Percentiles rank a stretch among this genome's conserved stretches.
phyloP scores from a whole-genome alignment of 2,329 filamentous ascomycete genomes.

The Dissoconium aciculare region DNA sequence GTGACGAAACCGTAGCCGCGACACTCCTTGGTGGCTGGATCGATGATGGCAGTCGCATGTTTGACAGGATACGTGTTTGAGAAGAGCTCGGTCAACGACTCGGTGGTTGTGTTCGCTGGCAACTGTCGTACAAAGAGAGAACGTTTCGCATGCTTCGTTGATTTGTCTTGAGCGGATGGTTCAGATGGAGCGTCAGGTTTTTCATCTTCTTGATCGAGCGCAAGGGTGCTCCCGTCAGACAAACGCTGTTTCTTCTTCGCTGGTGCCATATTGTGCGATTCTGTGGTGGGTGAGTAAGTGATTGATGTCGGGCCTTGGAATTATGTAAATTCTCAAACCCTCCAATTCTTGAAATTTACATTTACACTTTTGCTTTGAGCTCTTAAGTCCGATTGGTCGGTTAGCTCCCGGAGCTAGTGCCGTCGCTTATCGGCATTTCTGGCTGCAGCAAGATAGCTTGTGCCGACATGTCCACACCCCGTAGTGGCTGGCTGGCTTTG shows the following conservation, averaged over 20 bases:
- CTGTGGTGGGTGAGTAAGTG: too few species aligned
- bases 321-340: background rate
- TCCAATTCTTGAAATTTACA: background rate
- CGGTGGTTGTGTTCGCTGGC: slow-evolving; percentile 61
- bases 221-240: slow-evolving; percentile 16
- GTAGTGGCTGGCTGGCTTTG: too few species aligned
- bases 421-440: background rate
- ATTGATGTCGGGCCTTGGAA: background rate
- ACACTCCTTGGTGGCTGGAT: slow-evolving; percentile 71
- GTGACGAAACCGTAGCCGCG: slow-evolving; percentile 95
- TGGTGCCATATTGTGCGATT: slow-evolving; percentile 15
- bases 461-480: too few species aligned
- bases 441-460: background rate
- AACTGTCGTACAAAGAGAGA: slow-evolving; percentile 83
- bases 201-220: slow-evolving; percentile 8
- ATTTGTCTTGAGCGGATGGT: background rate
- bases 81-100: slow-evolving; percentile 74
- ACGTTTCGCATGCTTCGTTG: slow-evolving; percentile 12
- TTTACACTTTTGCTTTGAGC: too few species aligned
- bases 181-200: background rate
- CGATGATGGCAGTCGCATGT: slow-evolving; percentile 82
- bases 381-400: too few species aligned
- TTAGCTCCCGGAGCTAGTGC: background rate
- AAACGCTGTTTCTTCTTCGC: slow-evolving; percentile 21
- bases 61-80: slow-evolving; percentile 90